A percentile compares a stretch with the other conserved stretches of the same genome.
Conservation (phyloP, 2,329 filamentous ascomycete species). For the Epichloe typhina region DNA sequence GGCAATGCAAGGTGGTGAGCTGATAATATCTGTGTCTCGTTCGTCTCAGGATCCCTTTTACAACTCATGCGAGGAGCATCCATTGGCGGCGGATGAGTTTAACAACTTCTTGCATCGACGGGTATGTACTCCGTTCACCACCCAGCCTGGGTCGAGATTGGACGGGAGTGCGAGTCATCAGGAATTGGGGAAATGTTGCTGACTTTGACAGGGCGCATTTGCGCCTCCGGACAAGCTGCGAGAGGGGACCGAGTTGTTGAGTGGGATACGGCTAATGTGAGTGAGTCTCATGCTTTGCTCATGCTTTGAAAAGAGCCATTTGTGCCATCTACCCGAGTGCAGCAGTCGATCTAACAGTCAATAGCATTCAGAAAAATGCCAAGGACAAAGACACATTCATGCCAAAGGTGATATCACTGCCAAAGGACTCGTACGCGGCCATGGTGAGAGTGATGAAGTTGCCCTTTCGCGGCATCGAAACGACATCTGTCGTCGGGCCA, state of each 20-base stretch:
- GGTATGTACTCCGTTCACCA: slow-evolving; percentile 23
- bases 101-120: slow-evolving; percentile 39
- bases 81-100: slow-evolving; percentile 40
- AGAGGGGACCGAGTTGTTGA: slow-evolving; percentile 30
- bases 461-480: slow-evolving; percentile 45
- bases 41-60: slow-evolving; percentile 30
- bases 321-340: not conserved
- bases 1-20: too few relatives aligned
- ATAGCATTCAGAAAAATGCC: slow-evolving; percentile 43
- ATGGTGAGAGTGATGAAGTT: slow-evolving; percentile 44
- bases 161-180: not conserved
- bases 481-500: slow-evolving; percentile 44
- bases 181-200: not conserved
- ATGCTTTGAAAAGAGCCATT: too few relatives aligned
- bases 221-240: slow-evolving; percentile 28
- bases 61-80: slow-evolving; percentile 38
- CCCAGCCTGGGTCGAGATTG: not conserved
- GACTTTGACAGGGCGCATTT: slow-evolving; percentile 37
- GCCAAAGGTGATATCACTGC: slow-evolving; percentile 39
- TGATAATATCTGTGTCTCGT: not conserved
- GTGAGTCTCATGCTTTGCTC: slow-evolving; percentile 11
- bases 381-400: slow-evolving; percentile 44
- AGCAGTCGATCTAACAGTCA: not conserved
- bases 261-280: slow-evolving; percentile 42
- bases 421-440: slow-evolving; percentile 33